phyloP scores from a whole-genome alignment of 2,329 filamentous ascomycete species.

The Curvularia lunata region DNA sequence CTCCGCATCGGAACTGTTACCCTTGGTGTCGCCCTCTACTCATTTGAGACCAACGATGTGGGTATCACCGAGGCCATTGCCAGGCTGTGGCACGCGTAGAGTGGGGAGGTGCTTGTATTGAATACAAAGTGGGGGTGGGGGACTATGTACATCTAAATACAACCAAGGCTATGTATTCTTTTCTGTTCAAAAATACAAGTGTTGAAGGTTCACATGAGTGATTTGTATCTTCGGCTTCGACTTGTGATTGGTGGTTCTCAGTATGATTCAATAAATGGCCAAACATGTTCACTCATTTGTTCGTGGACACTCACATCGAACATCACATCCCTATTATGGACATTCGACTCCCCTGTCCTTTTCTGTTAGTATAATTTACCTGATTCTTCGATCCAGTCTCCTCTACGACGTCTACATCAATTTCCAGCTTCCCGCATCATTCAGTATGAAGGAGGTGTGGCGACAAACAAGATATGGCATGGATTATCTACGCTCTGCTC shows the following conservation, averaged over 20 bases:
- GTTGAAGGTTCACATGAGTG: background rate
- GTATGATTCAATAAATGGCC: background rate
- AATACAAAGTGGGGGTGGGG: constrained; percentile 17
- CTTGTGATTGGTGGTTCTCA: background rate
- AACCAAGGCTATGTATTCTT: constrained; percentile 3
- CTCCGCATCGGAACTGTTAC: constrained; percentile 80
- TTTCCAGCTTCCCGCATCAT: background rate
- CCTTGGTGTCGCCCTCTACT: constrained; percentile 88
- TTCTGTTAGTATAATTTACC: background rate
- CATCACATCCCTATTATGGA: too few species aligned
- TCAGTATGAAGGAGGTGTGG: too few species aligned
- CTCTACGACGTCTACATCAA: background rate
- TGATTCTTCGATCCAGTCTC: background rate
- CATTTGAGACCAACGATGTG: constrained; percentile 99
- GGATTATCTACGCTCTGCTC: background rate
- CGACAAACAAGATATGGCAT: background rate
- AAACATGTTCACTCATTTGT: background rate
- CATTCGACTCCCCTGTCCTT: background rate
- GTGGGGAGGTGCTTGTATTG: background rate
- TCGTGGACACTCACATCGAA: background rate
- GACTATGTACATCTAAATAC: constrained; percentile 12
- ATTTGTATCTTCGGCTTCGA: too few species aligned
- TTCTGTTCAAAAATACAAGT: constrained; percentile 1
- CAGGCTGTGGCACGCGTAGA: constrained; percentile 83
- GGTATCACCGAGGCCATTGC: constrained; percentile 89